Evolutionary conservation across 1,139 yeast genomes (phyloP), one percentile per base, ranked within the genome.

Genomic region (Candida buenavistaensis): DNA sequence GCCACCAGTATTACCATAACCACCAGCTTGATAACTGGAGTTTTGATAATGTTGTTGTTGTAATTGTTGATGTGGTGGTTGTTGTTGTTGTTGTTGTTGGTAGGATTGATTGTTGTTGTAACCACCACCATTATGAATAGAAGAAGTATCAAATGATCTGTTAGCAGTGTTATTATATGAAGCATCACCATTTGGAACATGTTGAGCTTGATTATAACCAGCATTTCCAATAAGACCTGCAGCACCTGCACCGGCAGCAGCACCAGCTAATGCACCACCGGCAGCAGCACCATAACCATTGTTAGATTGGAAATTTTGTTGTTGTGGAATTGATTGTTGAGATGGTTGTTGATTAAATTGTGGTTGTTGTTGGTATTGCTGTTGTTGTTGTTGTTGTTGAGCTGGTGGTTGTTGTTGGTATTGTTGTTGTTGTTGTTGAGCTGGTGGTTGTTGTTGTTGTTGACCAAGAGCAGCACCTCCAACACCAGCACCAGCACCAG

Each of bases 161-260:
- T 50, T 27, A 14, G 38, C 20, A 28, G 24, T 11, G 11, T 32
- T 26, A 15, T 29, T 42, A 36, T 33, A 32, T 26, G 40, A 32
- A 13, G 30, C 36, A 31, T 24, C 36, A 19, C 37, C 37, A 33
- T 39, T 37, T 23, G 28, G 29, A 19, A 17, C 30, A 11, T 19
- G 16, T 14, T 40, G 40, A 16, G 34, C 26, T 30, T 39, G 38
- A 30, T 39, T 33, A 22, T 31, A 35, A 6, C 36, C 36, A 14
- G 48, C 37, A 14, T 48, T 40, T 14, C 45, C 47, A 22, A 39
- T 47, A 29, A 38, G 33, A n/a, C 44, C 19, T n/a, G 48, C 46
- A n/a, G 48, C 47, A 26, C 41, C 44, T 44, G 41, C 50, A 31
- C 43, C 48, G 24, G 44, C 47, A 29, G 41, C 51, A 26, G 41